phyloP scores from a whole-genome alignment of 2,329 filamentous ascomycete species.

The Penicillium digitatum region DNA sequence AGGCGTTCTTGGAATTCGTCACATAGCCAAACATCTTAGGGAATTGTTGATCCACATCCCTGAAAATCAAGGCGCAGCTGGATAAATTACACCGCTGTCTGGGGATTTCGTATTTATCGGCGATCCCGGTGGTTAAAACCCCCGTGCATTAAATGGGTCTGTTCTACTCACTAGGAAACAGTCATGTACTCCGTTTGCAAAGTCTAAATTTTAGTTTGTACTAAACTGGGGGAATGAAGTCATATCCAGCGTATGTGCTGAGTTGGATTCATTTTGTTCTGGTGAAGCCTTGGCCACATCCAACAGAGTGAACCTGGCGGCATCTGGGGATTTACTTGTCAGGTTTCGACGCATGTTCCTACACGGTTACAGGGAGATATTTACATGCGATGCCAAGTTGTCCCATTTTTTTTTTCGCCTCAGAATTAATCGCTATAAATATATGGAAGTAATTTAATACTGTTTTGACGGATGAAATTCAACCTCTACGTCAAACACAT shows the following conservation, averaged over 20 bases:
- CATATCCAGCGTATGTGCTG: background rate
- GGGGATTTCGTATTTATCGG: slow-evolving; percentile 15
- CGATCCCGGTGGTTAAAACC: slow-evolving; percentile 17
- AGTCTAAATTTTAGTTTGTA: slow-evolving; percentile 1
- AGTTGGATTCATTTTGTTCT: slow-evolving; percentile 1
- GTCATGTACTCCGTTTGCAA: background rate
- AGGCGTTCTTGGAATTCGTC: background rate
- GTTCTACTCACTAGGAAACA: background rate
- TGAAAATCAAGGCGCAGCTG: slow-evolving; percentile 13
- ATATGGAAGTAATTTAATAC: background rate
- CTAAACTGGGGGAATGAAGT: slow-evolving; percentile 5
- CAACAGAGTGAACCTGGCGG: slow-evolving; percentile 4
- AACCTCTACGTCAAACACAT: slow-evolving; percentile 1
- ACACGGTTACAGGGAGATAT: background rate
- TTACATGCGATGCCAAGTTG: background rate
- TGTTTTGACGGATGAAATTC: background rate
- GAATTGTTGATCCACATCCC: background rate
- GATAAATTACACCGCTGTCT: slow-evolving; percentile 17
- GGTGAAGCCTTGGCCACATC: background rate
- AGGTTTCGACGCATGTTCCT: background rate
- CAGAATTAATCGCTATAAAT: background rate
- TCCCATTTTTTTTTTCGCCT: too few relatives aligned
- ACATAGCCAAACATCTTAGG: background rate
- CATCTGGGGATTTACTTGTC: background rate
- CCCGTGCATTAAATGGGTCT: background rate